phyloP scores from a whole-genome alignment of 2,329 filamentous ascomycete genomes.

The Ophiostoma tasmaniense region DNA sequence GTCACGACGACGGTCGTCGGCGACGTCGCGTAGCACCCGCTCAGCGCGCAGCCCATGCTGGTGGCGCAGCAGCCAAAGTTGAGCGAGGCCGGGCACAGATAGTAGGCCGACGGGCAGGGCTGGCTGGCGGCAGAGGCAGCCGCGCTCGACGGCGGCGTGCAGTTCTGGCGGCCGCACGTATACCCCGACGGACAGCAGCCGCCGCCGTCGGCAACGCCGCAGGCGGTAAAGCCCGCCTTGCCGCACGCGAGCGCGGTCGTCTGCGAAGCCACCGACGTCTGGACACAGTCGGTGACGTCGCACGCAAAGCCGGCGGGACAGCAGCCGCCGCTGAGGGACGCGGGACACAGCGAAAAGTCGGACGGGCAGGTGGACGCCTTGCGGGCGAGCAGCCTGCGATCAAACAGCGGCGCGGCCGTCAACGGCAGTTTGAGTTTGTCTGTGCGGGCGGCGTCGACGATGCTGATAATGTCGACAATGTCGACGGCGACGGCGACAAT shows the following conservation, averaged over 20 bases:
- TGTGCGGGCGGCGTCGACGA: neutral
- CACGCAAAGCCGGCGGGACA: constrained; percentile 43
- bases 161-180: constrained; percentile 34
- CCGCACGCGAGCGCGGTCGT: constrained; percentile 29
- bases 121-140: constrained; percentile 31
- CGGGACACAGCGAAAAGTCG: constrained; percentile 28
- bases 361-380: constrained; percentile 19
- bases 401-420: neutral
- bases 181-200: constrained; percentile 32
- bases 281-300: constrained; percentile 37
- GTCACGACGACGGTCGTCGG: constrained; percentile 39
- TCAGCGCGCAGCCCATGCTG: constrained; percentile 41
- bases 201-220: constrained; percentile 31
- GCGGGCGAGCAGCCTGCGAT: neutral
- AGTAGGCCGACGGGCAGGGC: constrained; percentile 38
- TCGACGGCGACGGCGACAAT: neutral
- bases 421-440: neutral
- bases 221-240: constrained; percentile 32
- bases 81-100: constrained; percentile 41
- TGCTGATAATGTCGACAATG: neutral
- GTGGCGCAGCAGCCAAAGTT: constrained; percentile 46
- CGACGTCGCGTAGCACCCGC: constrained; percentile 40
- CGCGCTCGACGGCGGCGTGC: constrained; percentile 30
- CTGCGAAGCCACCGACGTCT: constrained; percentile 34
- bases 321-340: constrained; percentile 37